Conservation (phyloP, 2,329 filamentous ascomycete genomes). For the Fusarium decemcellulare region DNA sequence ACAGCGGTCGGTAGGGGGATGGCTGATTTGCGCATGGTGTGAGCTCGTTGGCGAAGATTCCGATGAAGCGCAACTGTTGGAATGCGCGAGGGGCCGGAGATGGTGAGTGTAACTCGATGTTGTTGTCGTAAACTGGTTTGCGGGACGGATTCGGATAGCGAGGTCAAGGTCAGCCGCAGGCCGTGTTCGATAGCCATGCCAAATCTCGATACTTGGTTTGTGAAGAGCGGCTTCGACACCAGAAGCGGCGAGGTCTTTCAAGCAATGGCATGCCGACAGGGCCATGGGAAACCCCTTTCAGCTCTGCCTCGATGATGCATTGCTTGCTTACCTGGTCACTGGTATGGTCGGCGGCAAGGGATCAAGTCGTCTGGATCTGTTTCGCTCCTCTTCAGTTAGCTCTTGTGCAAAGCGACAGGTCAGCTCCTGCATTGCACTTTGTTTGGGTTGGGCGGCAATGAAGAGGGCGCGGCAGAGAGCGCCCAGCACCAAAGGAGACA, state of each 20-base stretch:
- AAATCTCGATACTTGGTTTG: background rate
- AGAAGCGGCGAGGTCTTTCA: background rate
- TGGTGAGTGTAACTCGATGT: background rate
- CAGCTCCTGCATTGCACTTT: background rate
- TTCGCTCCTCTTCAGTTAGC: background rate
- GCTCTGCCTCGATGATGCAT: background rate
- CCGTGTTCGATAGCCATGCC: background rate
- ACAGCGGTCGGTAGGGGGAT: background rate
- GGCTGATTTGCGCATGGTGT: background rate
- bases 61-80: too few relatives aligned
- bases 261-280: background rate
- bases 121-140: background rate
- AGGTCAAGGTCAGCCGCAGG: background rate
- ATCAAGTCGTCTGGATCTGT: background rate
- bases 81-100: background rate
- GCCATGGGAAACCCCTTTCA: background rate
- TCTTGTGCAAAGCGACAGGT: background rate
- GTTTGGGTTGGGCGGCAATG: background rate
- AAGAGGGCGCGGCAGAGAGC: constrained; percentile 6
- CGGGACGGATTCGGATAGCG: background rate
- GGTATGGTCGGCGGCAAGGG: background rate
- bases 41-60: too few relatives aligned
- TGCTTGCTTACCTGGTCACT: background rate
- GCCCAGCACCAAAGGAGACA: background rate
- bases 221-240: background rate